These are phyloP conservation scores for Penicillium waksmanii DNA, from an alignment of 495 filamentous ascomycete species.

Conservation along the genomic window DNA sequence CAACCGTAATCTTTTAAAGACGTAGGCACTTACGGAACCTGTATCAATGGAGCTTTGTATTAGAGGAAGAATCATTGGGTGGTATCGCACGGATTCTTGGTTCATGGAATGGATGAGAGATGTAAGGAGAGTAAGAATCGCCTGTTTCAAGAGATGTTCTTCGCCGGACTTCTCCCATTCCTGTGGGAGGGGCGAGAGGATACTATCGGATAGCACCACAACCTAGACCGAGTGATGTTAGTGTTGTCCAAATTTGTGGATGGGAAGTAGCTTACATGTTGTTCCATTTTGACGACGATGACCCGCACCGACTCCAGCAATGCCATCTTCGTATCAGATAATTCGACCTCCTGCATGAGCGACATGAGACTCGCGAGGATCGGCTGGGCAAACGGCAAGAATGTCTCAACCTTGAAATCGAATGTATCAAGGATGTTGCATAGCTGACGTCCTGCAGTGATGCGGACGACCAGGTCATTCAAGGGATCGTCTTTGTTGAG, in stretches of 20 bases:
- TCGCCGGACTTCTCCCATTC: constrained; percentile 83
- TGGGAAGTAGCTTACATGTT: constrained; percentile 53
- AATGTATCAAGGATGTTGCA: constrained; percentile 78
- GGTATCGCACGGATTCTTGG: constrained; percentile 70
- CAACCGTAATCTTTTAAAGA: neutral
- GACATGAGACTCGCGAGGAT: constrained; percentile 70
- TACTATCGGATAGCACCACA: constrained; percentile 73
- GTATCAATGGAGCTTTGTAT: constrained; percentile 75
- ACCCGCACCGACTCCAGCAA: constrained; percentile 80
- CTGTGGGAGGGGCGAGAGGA: constrained; percentile 77
- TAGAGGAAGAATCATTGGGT: constrained; percentile 73
- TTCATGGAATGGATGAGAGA: constrained; percentile 80
- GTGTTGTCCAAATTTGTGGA: neutral
- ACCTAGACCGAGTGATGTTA: constrained; percentile 45
- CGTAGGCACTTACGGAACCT: neutral
- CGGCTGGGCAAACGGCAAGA: constrained; percentile 72
- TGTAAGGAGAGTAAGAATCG: constrained; percentile 80
- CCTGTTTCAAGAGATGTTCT: constrained; percentile 88
- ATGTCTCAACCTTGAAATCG: constrained; percentile 70
- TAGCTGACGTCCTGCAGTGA: constrained; percentile 86
- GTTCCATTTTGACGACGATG: constrained; percentile 80
- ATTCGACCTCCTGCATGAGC: constrained; percentile 79
- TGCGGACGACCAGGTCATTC: constrained; percentile 90
- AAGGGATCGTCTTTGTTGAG: constrained; percentile 72
- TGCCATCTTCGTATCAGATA: constrained; percentile 84